phyloP scores from a whole-genome alignment of 2,329 filamentous ascomycete genomes.

The Arthrobotrys sinensis region DNA sequence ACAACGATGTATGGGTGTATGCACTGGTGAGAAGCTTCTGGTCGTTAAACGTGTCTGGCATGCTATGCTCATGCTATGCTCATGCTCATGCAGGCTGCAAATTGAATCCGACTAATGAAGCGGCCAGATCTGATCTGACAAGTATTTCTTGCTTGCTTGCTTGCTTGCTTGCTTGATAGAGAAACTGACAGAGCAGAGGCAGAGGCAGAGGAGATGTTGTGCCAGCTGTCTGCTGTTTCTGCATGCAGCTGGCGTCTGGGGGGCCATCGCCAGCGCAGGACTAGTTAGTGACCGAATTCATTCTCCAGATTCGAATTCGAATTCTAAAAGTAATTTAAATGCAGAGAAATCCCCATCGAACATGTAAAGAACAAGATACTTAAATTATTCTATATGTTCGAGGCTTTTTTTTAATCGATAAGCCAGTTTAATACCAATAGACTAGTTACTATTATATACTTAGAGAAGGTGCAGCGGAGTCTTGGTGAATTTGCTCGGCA shows the following conservation, averaged over 20 bases:
- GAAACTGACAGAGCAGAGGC: too few species aligned
- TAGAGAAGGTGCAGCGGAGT: too few species aligned
- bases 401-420: too few species aligned
- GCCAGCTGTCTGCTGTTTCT: slow-evolving; percentile 19
- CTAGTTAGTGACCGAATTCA: neutral
- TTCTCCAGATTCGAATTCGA: neutral
- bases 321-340: too few species aligned
- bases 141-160: too few species aligned
- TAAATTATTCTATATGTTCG: too few species aligned
- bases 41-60: neutral
- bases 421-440: neutral
- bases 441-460: neutral
- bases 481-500: slow-evolving; percentile 21
- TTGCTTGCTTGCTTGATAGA: too few species aligned
- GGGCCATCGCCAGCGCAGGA: slow-evolving; percentile 21
- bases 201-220: neutral
- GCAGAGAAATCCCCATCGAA: too few species aligned
- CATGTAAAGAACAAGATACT: too few species aligned
- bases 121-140: slow-evolving; percentile 13
- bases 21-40: slow-evolving; percentile 2
- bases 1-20: too few species aligned
- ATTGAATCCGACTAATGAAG: neutral
- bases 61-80: neutral
- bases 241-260: slow-evolving; percentile 16
- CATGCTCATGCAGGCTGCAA: neutral